Evolutionary conservation across 345 rosid genomes (phyloP).

Genomic region (Litchi chinensis): DNA sequence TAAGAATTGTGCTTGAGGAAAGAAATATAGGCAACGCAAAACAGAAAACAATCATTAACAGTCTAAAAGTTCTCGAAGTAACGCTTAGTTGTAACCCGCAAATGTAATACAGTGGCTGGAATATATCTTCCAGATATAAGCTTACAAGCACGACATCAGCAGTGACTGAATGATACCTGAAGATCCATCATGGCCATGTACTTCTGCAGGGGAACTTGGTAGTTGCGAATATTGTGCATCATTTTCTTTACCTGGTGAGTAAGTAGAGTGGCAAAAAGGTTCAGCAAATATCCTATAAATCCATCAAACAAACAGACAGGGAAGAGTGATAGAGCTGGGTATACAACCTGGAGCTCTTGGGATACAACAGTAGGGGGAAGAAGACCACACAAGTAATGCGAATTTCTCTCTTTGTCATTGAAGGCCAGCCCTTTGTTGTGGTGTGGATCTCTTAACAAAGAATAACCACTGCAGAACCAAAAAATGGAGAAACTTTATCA

Average conservation of each 20-base stretch:
- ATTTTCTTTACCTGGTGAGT: constrained; percentile 74
- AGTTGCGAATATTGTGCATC: constrained; percentile 82
- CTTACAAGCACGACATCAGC: neutral
- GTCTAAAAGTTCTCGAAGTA: neutral
- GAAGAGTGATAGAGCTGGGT: constrained; percentile 2
- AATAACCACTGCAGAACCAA: constrained; percentile 66
- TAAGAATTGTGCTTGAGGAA: neutral
- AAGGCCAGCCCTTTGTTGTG: constrained; percentile 98
- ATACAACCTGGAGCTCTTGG: constrained; percentile 83
- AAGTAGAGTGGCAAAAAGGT: constrained; percentile 4
- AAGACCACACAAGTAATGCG: constrained; percentile 93
- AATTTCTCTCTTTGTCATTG: constrained; percentile 75
- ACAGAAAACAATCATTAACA: neutral
- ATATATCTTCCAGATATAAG: neutral
- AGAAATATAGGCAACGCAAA: neutral
- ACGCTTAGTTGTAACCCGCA: neutral
- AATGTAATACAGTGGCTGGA: neutral
- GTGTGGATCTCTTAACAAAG: constrained; percentile 95
- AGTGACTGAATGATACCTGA: constrained; percentile 50
- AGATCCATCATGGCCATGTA: constrained; percentile 99
- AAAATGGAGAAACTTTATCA: neutral
- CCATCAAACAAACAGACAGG: neutral
- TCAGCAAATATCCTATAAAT: constrained; percentile 3
- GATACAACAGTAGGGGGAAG: constrained; percentile 86
- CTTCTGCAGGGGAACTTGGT: constrained; percentile 89